These are phyloP conservation scores for Phytophthora melonis DNA, from an alignment of 352 stramenopile species.

Conservation along the genomic window DNA sequence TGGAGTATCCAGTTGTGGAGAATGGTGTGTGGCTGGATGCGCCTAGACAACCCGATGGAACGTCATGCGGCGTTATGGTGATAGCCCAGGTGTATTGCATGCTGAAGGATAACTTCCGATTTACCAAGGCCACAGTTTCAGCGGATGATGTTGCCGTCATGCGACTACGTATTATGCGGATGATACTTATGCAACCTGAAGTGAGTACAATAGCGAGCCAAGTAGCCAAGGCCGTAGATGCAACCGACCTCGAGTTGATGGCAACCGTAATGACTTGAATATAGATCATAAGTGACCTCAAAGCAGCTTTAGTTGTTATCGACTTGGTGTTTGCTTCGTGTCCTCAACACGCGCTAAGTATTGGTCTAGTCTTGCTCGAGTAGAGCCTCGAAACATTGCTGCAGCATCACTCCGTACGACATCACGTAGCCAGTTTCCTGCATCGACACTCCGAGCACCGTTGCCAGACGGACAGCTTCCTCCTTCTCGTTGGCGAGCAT, in stretches of 20 bases:
- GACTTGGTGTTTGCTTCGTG: not conserved
- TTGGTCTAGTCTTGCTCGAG: not conserved
- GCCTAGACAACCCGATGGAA: too few species aligned
- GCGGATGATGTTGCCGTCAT: rapidly evolving
- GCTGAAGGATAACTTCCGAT: too few species aligned
- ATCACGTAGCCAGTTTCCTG: not conserved
- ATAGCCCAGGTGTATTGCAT: too few species aligned
- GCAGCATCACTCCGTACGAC: not conserved
- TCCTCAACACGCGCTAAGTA: not conserved
- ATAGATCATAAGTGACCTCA: not conserved
- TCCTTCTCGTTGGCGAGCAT: not conserved
- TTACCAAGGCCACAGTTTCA: too few species aligned
- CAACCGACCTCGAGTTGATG: not conserved
- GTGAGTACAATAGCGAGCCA: not conserved
- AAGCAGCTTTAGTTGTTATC: not conserved
- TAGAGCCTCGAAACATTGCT: not conserved
- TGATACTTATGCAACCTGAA: too few species aligned
- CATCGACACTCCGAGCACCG: not conserved
- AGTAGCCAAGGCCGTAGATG: not conserved
- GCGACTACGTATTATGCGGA: too few species aligned
- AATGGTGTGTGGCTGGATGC: too few species aligned
- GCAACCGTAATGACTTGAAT: not conserved
- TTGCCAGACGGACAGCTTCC: not conserved
- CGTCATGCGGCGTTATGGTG: too few species aligned
- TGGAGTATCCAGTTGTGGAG: too few species aligned